Conservation (phyloP, 495 filamentous ascomycete genomes). For the Aspergillus indologenus region DNA sequence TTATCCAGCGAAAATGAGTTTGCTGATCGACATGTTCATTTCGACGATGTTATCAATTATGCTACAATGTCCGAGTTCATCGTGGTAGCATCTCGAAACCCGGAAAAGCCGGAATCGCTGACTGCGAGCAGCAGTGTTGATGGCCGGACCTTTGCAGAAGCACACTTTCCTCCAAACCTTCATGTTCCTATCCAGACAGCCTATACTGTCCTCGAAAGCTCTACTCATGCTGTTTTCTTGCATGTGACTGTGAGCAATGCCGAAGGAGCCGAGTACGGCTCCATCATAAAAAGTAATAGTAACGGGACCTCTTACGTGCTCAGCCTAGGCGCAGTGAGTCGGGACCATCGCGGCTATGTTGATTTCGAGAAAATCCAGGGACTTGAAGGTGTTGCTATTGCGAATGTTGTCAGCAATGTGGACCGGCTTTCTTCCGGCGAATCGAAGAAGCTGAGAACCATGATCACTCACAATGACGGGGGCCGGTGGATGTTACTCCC, state of each 20-base stretch:
- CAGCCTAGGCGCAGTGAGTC: slow-evolving; percentile 73
- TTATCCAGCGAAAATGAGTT: slow-evolving; percentile 75
- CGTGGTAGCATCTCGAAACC: slow-evolving; percentile 72
- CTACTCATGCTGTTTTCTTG: slow-evolving; percentile 87
- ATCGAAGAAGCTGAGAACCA: slow-evolving; percentile 76
- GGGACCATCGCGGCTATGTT: slow-evolving; percentile 69
- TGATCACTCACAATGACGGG: slow-evolving; percentile 96
- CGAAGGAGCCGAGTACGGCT: slow-evolving; percentile 66
- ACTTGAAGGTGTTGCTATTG: slow-evolving; percentile 82
- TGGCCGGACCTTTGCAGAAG: slow-evolving; percentile 74
- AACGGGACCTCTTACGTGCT: slow-evolving; percentile 94
- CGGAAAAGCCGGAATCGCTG: slow-evolving; percentile 61
- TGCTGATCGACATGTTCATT: slow-evolving; percentile 52
- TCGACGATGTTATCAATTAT: slow-evolving; percentile 74
- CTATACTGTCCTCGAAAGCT: slow-evolving; percentile 92
- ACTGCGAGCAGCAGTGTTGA: slow-evolving; percentile 80
- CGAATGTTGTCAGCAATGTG: slow-evolving; percentile 79
- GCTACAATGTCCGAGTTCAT: slow-evolving; percentile 95
- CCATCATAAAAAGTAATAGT: slow-evolving; percentile 94
- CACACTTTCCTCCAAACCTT: slow-evolving; percentile 80
- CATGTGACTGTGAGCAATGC: slow-evolving; percentile 73
- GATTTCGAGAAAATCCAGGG: slow-evolving; percentile 96
- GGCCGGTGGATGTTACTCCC: slow-evolving; percentile 73
- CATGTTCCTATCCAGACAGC: slow-evolving; percentile 69
- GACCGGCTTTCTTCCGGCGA: slow-evolving; percentile 57